phyloP scores from a whole-genome alignment of 768 basidiomycete species.

The Pleurotus tuoliensis region DNA sequence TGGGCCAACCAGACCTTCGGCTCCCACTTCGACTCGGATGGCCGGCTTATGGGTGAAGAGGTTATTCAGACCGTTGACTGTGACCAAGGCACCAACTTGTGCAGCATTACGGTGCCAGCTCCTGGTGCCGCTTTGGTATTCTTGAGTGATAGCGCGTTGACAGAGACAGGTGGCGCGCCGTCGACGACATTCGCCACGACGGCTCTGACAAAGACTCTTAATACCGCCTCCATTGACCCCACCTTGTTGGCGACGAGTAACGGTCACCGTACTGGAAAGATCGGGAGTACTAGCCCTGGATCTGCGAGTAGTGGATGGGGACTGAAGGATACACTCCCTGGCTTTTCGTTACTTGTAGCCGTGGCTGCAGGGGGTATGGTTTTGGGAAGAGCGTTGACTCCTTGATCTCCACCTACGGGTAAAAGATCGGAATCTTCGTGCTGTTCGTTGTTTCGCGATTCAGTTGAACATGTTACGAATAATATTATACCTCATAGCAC shows the following conservation, averaged over 20 bases:
- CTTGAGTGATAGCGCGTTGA: conserved; percentile 39
- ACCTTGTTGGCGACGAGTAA: conserved; percentile 62
- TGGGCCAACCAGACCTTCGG: conserved; percentile 77
- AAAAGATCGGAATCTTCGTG: too few species aligned
- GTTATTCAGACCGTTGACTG: conserved; percentile 59
- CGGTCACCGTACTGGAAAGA: conserved; percentile 33
- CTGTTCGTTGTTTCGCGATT: too few species aligned
- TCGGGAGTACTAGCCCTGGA: conserved; percentile 38
- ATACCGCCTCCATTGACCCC: conserved; percentile 53
- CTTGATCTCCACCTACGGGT: not conserved
- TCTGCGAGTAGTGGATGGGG: not conserved
- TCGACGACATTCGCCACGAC: conserved; percentile 54
- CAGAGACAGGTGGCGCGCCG: conserved; percentile 23
- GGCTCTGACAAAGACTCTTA: conserved; percentile 46
- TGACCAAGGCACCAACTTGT: conserved; percentile 46
- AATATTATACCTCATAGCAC: too few species aligned
- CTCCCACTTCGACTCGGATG: conserved; percentile 60
- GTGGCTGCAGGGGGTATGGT: conserved; percentile 1
- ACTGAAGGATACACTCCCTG: not conserved
- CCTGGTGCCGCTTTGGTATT: conserved; percentile 78
- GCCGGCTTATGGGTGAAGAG: conserved; percentile 53
- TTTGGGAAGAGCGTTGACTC: not conserved
- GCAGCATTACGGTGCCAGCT: conserved; percentile 59
- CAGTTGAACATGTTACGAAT: too few species aligned
- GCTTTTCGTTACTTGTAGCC: conserved; percentile 1